phyloP scores from a whole-genome alignment of 148 eudicot genomes.

The Camellia lanceoleosa region DNA sequence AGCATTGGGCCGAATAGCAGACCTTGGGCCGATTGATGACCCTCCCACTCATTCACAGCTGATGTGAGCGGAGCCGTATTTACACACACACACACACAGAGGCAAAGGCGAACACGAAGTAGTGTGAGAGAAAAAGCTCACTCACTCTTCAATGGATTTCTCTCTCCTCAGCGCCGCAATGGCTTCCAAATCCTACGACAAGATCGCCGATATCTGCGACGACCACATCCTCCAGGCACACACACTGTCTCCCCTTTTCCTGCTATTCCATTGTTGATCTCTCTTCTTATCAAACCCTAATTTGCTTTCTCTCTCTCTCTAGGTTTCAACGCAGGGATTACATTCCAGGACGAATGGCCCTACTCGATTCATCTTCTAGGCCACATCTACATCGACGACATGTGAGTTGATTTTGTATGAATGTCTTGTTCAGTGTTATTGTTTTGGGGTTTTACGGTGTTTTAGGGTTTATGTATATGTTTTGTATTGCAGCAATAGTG shows the following conservation, averaged over 20 bases:
- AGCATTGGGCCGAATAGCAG: too few relatives aligned
- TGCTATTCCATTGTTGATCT: background rate
- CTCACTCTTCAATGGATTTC: constrained; percentile 49
- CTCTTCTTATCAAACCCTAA: constrained; percentile 20
- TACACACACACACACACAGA: too few relatives aligned
- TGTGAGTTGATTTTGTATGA: constrained; percentile 33
- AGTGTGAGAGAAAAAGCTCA: background rate
- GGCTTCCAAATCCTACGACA: constrained; percentile 49
- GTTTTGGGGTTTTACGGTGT: too few relatives aligned
- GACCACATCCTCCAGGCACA: constrained; percentile 65
- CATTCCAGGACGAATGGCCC: constrained; percentile 74
- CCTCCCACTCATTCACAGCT: too few relatives aligned
- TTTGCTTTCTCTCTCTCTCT: constrained; percentile 4
- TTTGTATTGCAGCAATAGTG: constrained; percentile 66
- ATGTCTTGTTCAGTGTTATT: too few relatives aligned
- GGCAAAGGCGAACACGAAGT: background rate
- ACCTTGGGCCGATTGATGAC: too few relatives aligned
- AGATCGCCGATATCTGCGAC: constrained; percentile 66
- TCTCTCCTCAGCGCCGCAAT: constrained; percentile 57
- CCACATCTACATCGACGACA: constrained; percentile 61
- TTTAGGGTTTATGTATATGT: background rate
- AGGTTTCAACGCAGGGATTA: constrained; percentile 65
- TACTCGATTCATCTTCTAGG: constrained; percentile 86
- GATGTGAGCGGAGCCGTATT: too few relatives aligned
- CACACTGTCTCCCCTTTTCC: background rate